These are phyloP conservation scores for Hortaea werneckii DNA, from an alignment of 2,329 filamentous ascomycete genomes.

Conservation along the genomic window DNA sequence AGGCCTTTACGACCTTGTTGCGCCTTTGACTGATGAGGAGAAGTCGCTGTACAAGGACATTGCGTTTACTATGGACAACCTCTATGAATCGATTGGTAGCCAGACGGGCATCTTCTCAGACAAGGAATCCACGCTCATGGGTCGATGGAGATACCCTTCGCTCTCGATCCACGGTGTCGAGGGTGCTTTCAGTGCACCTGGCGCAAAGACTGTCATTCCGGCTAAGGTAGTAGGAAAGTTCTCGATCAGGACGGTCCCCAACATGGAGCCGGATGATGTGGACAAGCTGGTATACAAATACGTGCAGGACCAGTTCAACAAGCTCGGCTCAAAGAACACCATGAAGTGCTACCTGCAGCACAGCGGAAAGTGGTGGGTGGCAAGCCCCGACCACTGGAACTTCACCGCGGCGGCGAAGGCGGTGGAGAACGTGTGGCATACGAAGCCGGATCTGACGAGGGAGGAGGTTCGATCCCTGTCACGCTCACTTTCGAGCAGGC, in stretches of 20 bases:
- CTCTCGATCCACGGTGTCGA: constrained; percentile 91
- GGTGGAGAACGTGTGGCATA: constrained; percentile 88
- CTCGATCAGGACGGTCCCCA: constrained; percentile 90
- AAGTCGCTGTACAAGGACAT: constrained; percentile 80
- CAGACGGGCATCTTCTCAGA: constrained; percentile 76
- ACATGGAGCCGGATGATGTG: constrained; percentile 91
- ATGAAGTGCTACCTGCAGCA: constrained; percentile 74
- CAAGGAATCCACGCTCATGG: constrained; percentile 91
- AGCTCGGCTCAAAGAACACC: constrained; percentile 85
- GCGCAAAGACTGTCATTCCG: constrained; percentile 96
- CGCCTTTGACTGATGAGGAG: constrained; percentile 77
- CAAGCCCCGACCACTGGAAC: constrained; percentile 97
- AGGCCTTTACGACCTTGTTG: constrained; percentile 90
- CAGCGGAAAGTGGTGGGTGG: constrained; percentile 97
- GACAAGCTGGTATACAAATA: constrained; percentile 77
- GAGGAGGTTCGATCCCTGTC: constrained; percentile 94
- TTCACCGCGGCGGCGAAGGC: constrained; percentile 90
- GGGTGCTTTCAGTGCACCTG: constrained; percentile 84
- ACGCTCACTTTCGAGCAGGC: constrained; percentile 96
- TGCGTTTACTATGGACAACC: constrained; percentile 89
- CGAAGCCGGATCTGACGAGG: constrained; percentile 87
- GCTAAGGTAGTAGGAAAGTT: constrained; percentile 98
- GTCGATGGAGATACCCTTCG: constrained; percentile 88
- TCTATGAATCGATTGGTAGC: constrained; percentile 85
- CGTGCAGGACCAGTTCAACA: constrained; percentile 73